Percentiles rank a stretch among this genome's conserved stretches.
These are phyloP conservation scores for Tylopilus subfusipes DNA, from an alignment of 768 basidiomycete species.

Conservation along the genomic window DNA sequence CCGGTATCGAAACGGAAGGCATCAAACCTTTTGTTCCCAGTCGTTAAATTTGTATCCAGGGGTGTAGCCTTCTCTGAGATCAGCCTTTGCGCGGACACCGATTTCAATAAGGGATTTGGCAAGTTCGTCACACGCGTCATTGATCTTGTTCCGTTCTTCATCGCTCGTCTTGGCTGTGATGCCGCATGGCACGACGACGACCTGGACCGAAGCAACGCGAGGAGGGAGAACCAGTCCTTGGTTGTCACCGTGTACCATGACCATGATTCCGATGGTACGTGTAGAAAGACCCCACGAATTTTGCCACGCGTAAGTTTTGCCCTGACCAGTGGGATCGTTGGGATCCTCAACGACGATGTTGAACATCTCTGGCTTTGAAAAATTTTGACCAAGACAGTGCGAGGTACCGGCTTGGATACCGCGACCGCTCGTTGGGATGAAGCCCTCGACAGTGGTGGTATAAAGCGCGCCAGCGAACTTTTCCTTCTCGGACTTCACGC, in stretches of 20 bases:
- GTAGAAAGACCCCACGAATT: constrained; percentile 99
- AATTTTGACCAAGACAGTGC: constrained; percentile 98
- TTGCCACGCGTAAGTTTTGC: constrained; percentile 89
- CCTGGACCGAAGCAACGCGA: constrained; percentile 90
- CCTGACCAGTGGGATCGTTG: constrained; percentile 58
- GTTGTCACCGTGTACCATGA: constrained; percentile 98
- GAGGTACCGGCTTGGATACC: constrained; percentile 98
- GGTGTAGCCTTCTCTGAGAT: constrained; percentile 92
- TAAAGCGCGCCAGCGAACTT: constrained; percentile 98
- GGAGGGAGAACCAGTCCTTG: constrained; percentile 98
- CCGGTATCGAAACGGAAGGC: background rate
- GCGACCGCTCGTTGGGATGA: constrained; percentile 94
- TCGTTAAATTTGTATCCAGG: constrained; percentile 99
- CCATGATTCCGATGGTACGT: constrained; percentile 97
- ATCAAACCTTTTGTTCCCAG: constrained; percentile 91
- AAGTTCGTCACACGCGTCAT: constrained; percentile 72
- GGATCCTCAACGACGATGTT: constrained; percentile 97
- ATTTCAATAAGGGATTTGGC: constrained; percentile 67
- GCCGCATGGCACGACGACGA: constrained; percentile 88
- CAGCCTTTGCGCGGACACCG: constrained; percentile 82
- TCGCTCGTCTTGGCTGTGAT: constrained; percentile 82
- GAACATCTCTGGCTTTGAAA: constrained; percentile 95
- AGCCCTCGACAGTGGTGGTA: constrained; percentile 97
- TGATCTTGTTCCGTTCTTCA: constrained; percentile 65
- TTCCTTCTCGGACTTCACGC: constrained; percentile 98